Base-by-base conservation (phyloP, 352 stramenopile genomes). In the Peronospora destructor region DNA sequence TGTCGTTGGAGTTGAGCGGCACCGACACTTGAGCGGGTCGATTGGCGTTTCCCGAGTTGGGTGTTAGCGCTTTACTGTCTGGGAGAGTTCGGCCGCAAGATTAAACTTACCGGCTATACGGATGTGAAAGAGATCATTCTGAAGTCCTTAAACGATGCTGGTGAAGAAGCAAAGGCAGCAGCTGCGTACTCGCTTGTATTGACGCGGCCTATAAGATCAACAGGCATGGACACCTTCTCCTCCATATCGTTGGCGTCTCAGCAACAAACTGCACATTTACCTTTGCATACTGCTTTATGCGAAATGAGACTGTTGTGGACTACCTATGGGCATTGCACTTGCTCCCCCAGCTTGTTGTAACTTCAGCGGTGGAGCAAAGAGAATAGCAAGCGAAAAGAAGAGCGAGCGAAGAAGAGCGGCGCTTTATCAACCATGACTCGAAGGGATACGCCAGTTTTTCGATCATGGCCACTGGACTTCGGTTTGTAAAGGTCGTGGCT, bases 81-180 rank as follows among this genome's bases (percentile, higher is more conserved):
- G 19, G 96, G 95, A 45, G 94, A 98, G 64, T 88, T 99, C 44
- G 96, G 95, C 5, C 84, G 92, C 17, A 86, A 95, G 41, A 78
- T 95, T 13, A 85, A 97, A 52, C 65, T 98, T 8, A 84, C 68
- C 46, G 74, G 62, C 13, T 86, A 91, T 40, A 53, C 66, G 19
- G 79, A 97, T 43, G 83, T 97, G 16, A 87, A 97, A 61, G 71
- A 71, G 10, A 85, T 94, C 26, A 95, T 97, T 64, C 59, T 97
- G 23, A 63, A 81, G 13, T 92, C 80, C 47, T 98, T 98, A 50
- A 72, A 57, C n/a, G 51, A 64, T 56, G 17, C 77, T 49, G 68
- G 54, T 8, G 96, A 99, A 61, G 95, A 99, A 57, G 79, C 97
- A 33, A 98, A 98, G 77, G 81, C 95, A 25, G 96, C 95, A 12